These are phyloP conservation scores for Aspergillus ochraceus DNA, from an alignment of 2,329 filamentous ascomycete genomes.

Conservation along the genomic window DNA sequence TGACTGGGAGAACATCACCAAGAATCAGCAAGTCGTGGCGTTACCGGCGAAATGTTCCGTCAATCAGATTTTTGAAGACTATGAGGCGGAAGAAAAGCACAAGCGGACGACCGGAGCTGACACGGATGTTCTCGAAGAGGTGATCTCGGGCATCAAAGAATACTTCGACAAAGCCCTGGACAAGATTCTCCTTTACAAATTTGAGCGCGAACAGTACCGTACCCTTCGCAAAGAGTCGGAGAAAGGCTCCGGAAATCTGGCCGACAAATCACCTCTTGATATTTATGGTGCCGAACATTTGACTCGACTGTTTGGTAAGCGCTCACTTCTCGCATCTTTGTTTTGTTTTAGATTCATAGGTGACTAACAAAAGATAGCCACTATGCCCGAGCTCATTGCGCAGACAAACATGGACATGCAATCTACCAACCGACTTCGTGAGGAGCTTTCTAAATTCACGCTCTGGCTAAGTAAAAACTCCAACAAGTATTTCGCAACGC, in stretches of 20 bases:
- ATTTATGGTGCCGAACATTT: conserved; percentile 94
- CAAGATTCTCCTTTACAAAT: conserved; percentile 87
- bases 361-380: conserved; percentile 57
- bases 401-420: conserved; percentile 98
- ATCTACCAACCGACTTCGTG: conserved; percentile 81
- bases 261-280: conserved; percentile 72
- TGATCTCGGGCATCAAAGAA: conserved; percentile 79
- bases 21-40: conserved; percentile 85
- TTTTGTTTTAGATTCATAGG: neutral
- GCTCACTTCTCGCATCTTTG: neutral
- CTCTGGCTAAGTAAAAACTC: conserved; percentile 80
- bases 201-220: conserved; percentile 86
- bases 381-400: conserved; percentile 87
- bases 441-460: conserved; percentile 84
- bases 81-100: conserved; percentile 67
- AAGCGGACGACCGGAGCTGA: conserved; percentile 67
- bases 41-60: conserved; percentile 77
- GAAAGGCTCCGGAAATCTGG: conserved; percentile 60
- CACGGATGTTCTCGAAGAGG: conserved; percentile 84
- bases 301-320: conserved; percentile 79
- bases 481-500: conserved; percentile 67
- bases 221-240: conserved; percentile 72
- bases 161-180: conserved; percentile 93
- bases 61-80: conserved; percentile 76
- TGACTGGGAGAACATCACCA: conserved; percentile 98